Evolutionary conservation across 768 basidiomycete species (phyloP), one percentile per base, ranked within the genome.

Genomic region (Kwoniella heveanensis): DNA sequence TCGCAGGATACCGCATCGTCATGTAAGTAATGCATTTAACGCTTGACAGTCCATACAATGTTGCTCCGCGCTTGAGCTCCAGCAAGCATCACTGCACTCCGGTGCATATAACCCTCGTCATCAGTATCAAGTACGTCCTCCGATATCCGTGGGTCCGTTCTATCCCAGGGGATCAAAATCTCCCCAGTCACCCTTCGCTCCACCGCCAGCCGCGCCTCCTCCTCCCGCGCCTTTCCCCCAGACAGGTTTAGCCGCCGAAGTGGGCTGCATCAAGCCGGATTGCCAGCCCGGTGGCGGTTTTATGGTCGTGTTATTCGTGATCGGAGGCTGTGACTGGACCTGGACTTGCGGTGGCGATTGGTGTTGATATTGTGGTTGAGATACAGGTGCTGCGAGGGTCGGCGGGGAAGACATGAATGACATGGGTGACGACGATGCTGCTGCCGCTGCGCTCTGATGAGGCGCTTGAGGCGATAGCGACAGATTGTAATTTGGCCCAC

Each of bases 161-260:
- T 32, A 79, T 29, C 69, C 74, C 19, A 79, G 54, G n/a, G 78
- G 78, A 62, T 79, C 78, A 64, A 79, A 78, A 58, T 77, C 78
- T 9, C 65, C 71, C 78, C 78, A 79, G 62, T 76, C 73, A 13
- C 56, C 49, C 10, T 66, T 69, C 1, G 54, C 54, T 55, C 57
- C 44, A 21, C 46, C 50, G 10, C 57, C 63, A 10, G 10, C 39
- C 6, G 8, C 39, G 39, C 39, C 39, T 4, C 63, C 64, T 10
- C 30, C 54, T 56, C 51, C 44, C 19, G 55, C 51, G 27, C 51
- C 25, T 29, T 62, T 61, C 13, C 47, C 46, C 69, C 64, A 68
- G 24, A 63, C 52, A 19, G 67, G 61, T 58, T 68, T 66, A 0
- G 74, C 50, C 27, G 67, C 65, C 24, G 65, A 60, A 7, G 75